Conservation (phyloP, 2,329 filamentous ascomycete genomes). For the Torrubiellomyces zombiae region DNA sequence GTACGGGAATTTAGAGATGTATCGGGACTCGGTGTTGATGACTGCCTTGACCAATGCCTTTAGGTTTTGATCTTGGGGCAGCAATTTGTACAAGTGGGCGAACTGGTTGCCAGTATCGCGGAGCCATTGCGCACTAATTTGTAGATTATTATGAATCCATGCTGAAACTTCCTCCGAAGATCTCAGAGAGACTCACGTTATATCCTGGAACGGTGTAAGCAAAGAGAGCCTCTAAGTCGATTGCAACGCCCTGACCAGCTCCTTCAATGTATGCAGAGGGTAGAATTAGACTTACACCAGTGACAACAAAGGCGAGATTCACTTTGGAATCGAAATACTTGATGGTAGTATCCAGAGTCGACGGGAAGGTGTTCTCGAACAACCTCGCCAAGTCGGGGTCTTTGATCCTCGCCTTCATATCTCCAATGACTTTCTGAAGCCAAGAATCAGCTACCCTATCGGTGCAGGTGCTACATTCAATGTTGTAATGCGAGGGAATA, state of each 20-base stretch:
- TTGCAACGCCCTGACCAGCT: no score
- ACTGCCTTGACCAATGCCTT: conserved; percentile 53
- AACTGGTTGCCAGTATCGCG: conserved; percentile 67
- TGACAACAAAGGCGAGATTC: conserved; percentile 62
- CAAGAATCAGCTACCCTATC: no score
- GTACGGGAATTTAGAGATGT: conserved; percentile 54
- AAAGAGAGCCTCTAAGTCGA: no score
- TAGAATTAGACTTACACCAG: conserved; percentile 62
- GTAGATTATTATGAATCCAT: background rate
- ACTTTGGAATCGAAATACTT: conserved; percentile 54
- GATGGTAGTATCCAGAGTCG: conserved; percentile 68
- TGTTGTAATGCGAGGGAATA: background rate
- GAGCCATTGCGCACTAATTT: conserved; percentile 40
- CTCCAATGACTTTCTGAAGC: conserved; percentile 10
- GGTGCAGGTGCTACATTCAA: no score
- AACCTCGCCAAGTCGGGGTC: conserved; percentile 55
- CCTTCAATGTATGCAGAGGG: no score
- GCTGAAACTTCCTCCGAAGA: background rate
- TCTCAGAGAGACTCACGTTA: conserved; percentile 11
- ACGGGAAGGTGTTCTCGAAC: conserved; percentile 73
- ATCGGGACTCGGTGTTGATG: conserved; percentile 55
- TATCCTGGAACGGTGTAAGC: no score
- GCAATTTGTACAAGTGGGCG: conserved; percentile 47
- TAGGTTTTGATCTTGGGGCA: conserved; percentile 39
- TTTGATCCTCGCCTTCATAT: conserved; percentile 22